Evolutionary conservation across 768 basidiomycete genomes (phyloP).

Genomic region (Chlorophyllum brunneum): DNA sequence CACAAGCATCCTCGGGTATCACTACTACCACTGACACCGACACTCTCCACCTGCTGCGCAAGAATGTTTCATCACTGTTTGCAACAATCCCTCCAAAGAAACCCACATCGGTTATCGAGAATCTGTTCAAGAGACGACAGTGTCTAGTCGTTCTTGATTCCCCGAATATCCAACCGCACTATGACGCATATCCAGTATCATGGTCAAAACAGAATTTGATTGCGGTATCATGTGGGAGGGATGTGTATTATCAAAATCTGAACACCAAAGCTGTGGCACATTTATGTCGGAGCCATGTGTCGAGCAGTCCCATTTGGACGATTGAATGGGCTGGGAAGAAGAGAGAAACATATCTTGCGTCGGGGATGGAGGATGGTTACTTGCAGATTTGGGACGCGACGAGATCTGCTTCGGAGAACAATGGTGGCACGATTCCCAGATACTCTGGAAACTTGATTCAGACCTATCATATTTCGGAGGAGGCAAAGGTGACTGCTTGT

Average conservation of each 20-base stretch:
- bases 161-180: conserved; percentile 52
- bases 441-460: conserved; percentile 4
- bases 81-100: conserved; percentile 22
- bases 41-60: conserved; percentile 45
- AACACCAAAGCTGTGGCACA: conserved; percentile 49
- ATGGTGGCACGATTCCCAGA: conserved; percentile 14
- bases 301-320: conserved; percentile 34
- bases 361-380: conserved; percentile 47
- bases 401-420: conserved; percentile 25
- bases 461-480: conserved; percentile 21
- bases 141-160: conserved; percentile 61
- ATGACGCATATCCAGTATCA: conserved; percentile 53
- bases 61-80: conserved; percentile 51
- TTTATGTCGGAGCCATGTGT: conserved; percentile 37
- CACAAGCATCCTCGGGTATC: conserved; percentile 1
- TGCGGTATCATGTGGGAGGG: conserved; percentile 55
- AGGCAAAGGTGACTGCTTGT: conserved; percentile 14
- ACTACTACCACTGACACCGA: conserved; percentile 29
- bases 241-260: conserved; percentile 62
- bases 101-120: conserved; percentile 51
- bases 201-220: conserved; percentile 61
- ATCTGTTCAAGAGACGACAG: conserved; percentile 50
- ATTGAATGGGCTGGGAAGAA: conserved; percentile 49
- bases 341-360: conserved; percentile 40
- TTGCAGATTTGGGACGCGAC: conserved; percentile 54